Evolutionary conservation across 169 alveolate genomes (phyloP).

Genomic region (Plasmodium relictum): DNA sequence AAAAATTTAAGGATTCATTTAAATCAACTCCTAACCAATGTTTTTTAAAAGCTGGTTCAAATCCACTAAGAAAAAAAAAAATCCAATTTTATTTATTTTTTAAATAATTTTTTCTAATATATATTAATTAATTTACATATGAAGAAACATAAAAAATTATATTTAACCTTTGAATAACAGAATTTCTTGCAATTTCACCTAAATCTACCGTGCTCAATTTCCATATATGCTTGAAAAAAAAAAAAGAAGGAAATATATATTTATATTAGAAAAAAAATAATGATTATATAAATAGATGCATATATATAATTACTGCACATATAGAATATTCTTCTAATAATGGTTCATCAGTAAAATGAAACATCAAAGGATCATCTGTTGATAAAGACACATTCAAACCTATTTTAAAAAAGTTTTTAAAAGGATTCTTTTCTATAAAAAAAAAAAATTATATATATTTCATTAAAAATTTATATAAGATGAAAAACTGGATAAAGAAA

Average conservation of each 20-base stretch:
- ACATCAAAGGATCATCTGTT: constrained; percentile 96
- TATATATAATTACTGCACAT: constrained; percentile 80
- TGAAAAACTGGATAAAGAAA: not conserved
- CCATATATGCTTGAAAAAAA: constrained; percentile 87
- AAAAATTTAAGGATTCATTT: constrained; percentile 16
- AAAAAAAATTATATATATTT: constrained; percentile 3
- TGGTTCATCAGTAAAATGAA: constrained; percentile 94
- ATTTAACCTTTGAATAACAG: constrained; percentile 89
- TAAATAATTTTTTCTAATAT: no score
- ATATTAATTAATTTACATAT: no score
- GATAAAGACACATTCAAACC: constrained; percentile 94
- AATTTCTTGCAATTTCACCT: constrained; percentile 94
- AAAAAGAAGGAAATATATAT: not conserved
- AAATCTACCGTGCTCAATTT: constrained; percentile 90
- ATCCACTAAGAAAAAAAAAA: constrained; percentile 71
- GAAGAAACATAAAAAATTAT: not conserved
- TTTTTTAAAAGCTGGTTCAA: constrained; percentile 80
- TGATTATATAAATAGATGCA: not conserved
- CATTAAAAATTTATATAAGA: no score
- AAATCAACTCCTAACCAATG: constrained; percentile 82
- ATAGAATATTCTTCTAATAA: constrained; percentile 94
- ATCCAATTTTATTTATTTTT: no score
- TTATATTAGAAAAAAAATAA: not conserved
- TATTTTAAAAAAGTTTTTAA: constrained; percentile 88
- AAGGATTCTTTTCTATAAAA: constrained; percentile 90